Conservation (phyloP, 179 eudicot species). For the Silene noctiflora region DNA sequence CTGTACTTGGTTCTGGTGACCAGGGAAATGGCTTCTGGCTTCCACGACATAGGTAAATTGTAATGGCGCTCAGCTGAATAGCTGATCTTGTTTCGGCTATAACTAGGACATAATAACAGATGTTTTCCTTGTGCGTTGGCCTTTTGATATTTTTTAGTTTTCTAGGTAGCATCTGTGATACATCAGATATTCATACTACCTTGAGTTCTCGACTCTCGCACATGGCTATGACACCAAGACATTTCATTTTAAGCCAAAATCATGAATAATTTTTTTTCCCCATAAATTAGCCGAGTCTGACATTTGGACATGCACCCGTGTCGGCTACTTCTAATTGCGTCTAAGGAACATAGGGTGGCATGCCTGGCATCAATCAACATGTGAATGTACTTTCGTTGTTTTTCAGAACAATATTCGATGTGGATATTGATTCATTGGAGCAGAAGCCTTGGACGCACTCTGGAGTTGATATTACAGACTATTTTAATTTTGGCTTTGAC, state of each 20-base stretch:
- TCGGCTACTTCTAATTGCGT: not conserved
- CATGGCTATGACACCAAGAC: too few species aligned
- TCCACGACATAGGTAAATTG: slow-evolving; percentile 47
- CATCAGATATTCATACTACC: too few species aligned
- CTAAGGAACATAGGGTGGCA: not conserved
- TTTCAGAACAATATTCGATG: slow-evolving; percentile 58
- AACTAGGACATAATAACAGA: too few species aligned
- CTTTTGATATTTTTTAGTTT: not conserved
- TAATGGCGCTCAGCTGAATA: not conserved
- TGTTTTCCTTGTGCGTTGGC: not conserved
- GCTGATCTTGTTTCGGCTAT: not conserved
- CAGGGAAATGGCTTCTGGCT: slow-evolving; percentile 40
- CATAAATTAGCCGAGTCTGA: not conserved
- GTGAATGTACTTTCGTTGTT: slow-evolving; percentile 9
- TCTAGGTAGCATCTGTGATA: not conserved
- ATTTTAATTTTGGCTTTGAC: slow-evolving; percentile 59
- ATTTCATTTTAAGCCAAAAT: not conserved
- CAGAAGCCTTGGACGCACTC: slow-evolving; percentile 52
- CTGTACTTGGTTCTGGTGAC: slow-evolving; percentile 27
- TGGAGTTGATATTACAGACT: slow-evolving; percentile 52
- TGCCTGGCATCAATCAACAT: not conserved
- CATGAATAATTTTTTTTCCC: not conserved
- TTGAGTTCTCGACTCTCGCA: too few species aligned
- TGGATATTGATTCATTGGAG: slow-evolving; percentile 46
- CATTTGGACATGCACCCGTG: not conserved